Evolutionary conservation across 768 basidiomycete species (phyloP), one percentile per base, ranked within the genome.

Genomic region (Erythrobasidium yunnanense): DNA sequence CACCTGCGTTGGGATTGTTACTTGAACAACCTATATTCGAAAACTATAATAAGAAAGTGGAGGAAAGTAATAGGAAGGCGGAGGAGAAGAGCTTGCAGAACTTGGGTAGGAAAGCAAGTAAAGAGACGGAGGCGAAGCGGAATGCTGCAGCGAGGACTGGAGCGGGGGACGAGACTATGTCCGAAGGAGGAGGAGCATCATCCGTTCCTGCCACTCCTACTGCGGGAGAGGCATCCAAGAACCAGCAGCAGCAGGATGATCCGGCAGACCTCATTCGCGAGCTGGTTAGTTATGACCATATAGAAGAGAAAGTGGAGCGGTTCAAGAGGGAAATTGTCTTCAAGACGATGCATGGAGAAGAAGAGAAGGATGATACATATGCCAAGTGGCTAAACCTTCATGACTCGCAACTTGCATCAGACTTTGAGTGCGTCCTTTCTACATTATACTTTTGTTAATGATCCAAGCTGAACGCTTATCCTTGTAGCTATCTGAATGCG

Each of bases 311-410:
- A 66, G 90, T 97, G 56, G 81, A 86, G 42, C 79, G 75, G 20
- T 97, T 99, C 80, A 96, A 95, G 77, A 80, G 87, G 72, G 80
- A 81, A 71, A 82, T 83, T 69, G 93, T 99, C 32, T 96, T 96
- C 72, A 81, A 86, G 69, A 83, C 83, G 69, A 87, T 97, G 86
- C 83, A 90, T 51, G 78, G 81, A 67, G 84, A 90, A 27, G 95
- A 99, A 76, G 84, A 88, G 68, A 81, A 80, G 18, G 80, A 82
- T 70, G 87, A 84, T 65, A 77, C 88, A 88, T 81, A 8, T 20
- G 87, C 90, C 73, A 83, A 85, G 42, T 96, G 88, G 88, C 79
- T 91, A 55, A 83, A 84, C 49, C 80, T 81, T 23, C 79, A 89
- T 32, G 90, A 93, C 72, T 72, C 79, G 6, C 91, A 90, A 71